Base-by-base conservation (phyloP, 371 early-diverging fungal genomes). In the Zychaea mexicana region DNA sequence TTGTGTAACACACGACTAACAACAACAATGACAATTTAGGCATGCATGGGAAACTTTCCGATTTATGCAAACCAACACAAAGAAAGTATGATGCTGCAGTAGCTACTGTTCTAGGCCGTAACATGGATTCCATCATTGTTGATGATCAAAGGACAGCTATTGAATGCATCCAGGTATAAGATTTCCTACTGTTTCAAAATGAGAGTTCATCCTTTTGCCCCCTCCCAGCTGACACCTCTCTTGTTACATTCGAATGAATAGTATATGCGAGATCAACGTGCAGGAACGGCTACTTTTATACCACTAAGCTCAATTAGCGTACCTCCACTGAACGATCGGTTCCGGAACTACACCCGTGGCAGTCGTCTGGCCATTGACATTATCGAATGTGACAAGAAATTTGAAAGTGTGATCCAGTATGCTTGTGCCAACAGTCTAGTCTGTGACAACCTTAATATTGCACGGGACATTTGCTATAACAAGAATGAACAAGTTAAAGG, bases 251-350 rank as follows among this genome's bases (percentile, higher is more conserved):
- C n/a, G n/a, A n/a, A n/a, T n/a, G n/a, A n/a, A n/a, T 64, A 87
- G 78, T 96, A 94, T 69, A 79, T 99, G 81, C 85, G 94, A 66
- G 98, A 98, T 67, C 96, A 97, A 77, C 93, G 94, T 22, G 79
- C 89, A 7, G 97, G 98, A 7, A 88, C 92, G 56, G 94, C 95
- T 0, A 96, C 97, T 0, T 99, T 99, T 76, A 71, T 99, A 39
- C 99, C 99, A 2, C 77, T 99, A 17, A 92, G 95, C 61, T 90
- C 92, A 0, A 71, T 99, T 9, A 70, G 69, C 1, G 79, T 85
- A 10, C 90, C 91, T 67, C 79, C 88, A 6, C 77, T 93, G 62
- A 89, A 91, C 68, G 96, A 97, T 54, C 86, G 90, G 46, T 88
- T 90, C 57, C 85, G 96, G n/a, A 85, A 82, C 42, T 72, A 91